Evolutionary conservation across 495 filamentous ascomycete species (phyloP), one percentile per base, ranked within the genome.

Genomic region (Daldinia grandis): DNA sequence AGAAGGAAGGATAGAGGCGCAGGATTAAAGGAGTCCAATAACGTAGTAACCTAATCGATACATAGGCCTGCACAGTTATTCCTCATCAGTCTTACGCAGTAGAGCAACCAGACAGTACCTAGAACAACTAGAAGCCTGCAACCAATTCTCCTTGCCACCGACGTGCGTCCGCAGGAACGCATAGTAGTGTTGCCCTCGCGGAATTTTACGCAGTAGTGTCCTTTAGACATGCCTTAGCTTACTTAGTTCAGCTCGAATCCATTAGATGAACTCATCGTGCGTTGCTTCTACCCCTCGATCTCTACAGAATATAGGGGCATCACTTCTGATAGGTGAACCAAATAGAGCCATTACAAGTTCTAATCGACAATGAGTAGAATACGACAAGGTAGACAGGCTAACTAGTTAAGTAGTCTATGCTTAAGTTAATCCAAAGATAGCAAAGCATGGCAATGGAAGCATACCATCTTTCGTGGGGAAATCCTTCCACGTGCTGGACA

Each of bases 41-140:
- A 64, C 64, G 64, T 73, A 62, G 70, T 65, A 68, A 73, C 58
- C 68, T 65, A 68, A 73, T 62, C 68, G 59, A 62, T 61, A 62
- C 57, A 40, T 56, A 25, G 64, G 50, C 47, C 60, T 72, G 69
- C 64, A 72, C 47, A 47, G 69, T 40, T 61, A 57, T 64, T 72
- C 64, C 70, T 72, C 64, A 72, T 65, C 65, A 62, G 51, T 62
- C 61, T 61, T 61, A 64, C 68, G 64, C 64, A 72, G 33, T 31
- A 28, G 10, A 28, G n/a, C 30, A 33, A 54, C 57, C 50, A 68
- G 56, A n/a, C n/a, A n/a, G n/a, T n/a, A n/a, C n/a, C n/a, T 31
- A 28, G 10, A 28, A 14, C 30, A 33, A 54, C 57, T 40, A 68
- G 56, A 49, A 17, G 21, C 25, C 56, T 64, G 42, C 69, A 42